Evolutionary conservation across 2,329 filamentous ascomycete species (phyloP), one percentile per base, ranked within the genome.

Genomic region (Bipolaris victoriae): DNA sequence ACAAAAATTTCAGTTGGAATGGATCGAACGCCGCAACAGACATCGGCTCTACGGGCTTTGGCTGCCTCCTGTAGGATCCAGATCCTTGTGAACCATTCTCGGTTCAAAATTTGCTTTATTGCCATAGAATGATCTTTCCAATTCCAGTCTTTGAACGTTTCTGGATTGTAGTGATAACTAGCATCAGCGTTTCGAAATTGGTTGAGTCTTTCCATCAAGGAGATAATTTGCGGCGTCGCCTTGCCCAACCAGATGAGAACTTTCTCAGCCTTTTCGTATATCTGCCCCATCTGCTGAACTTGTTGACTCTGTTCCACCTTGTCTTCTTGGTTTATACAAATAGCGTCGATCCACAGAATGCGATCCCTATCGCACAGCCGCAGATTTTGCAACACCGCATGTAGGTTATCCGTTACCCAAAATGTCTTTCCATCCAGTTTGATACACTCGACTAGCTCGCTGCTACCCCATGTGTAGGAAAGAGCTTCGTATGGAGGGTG

Each of bases 21-120:
- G 5, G 55, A 61, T 33, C 50, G 46, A 9, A 10, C 41, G 11
- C 67, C 64, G 24, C 60, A 62, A 1, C 24, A 31, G 4, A 67
- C 44, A 26, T 18, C 51, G n/a, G 57, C 64, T 39, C n/a, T 43
- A 36, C 49, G 44, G 10, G 68, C 66, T 39, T 65, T 65, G 7
- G 62, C 66, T 1, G 63, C 58, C 57, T 70, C 67, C 48, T 69
- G 66, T 10, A 70, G 11, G 43, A 68, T 62, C 65, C 66, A 69
- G 0, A 68, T 56, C 35, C 65, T 54, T 5, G 40, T 44, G 26
- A 70, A 70, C 65, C 67, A 70, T 44, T 44, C 40, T 44, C 40
- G 40, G 5, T 44, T 29, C 6, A 29, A n/a, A 24, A 44, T 1
- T 44, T 44, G 40, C 22, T 44, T 24, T 3, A 29, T 26, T n/a